Percentiles rank a stretch among this genome's conserved stretches.
Evolutionary conservation across 2,329 filamentous ascomycete species (phyloP).

Genomic region (Alternaria longipes): DNA sequence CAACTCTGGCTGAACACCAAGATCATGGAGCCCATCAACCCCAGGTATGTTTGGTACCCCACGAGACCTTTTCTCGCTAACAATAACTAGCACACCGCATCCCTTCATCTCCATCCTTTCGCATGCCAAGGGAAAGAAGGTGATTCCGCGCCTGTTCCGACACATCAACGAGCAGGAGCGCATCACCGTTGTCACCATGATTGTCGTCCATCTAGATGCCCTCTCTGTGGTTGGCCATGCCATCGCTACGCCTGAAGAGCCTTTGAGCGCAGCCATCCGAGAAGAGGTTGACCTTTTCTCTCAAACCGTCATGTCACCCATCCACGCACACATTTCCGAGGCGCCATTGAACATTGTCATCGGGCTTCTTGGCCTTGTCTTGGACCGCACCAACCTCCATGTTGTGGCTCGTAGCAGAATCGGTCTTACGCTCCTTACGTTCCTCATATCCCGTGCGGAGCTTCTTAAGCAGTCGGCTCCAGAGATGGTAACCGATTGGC

Average conservation of each 20-base stretch:
- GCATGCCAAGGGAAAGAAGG: slow-evolving; percentile 95
- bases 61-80: slow-evolving; percentile 22
- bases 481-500: slow-evolving; percentile 71
- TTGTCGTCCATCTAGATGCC: slow-evolving; percentile 90
- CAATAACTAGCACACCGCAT: slow-evolving; percentile 67
- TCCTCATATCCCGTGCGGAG: slow-evolving; percentile 92
- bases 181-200: slow-evolving; percentile 94
- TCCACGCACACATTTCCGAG: slow-evolving; percentile 91
- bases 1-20: slow-evolving; percentile 88
- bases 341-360: slow-evolving; percentile 90
- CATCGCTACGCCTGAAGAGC: slow-evolving; percentile 76
- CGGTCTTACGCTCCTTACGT: slow-evolving; percentile 88
- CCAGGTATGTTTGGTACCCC: slow-evolving; percentile 51
- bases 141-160: slow-evolving; percentile 91
- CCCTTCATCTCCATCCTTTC: slow-evolving; percentile 97
- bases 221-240: slow-evolving; percentile 88
- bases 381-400: slow-evolving; percentile 82
- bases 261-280: slow-evolving; percentile 73
- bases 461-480: slow-evolving; percentile 85
- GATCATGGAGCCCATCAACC: slow-evolving; percentile 87
- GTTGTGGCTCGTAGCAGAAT: slow-evolving; percentile 86
- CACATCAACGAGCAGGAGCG: slow-evolving; percentile 92
- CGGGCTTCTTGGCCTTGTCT: slow-evolving; percentile 84
- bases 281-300: slow-evolving; percentile 95
- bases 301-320: slow-evolving; percentile 84